These are phyloP conservation scores for Fusarium praegraminearum DNA, from an alignment of 2,329 filamentous ascomycete species.

Conservation along the genomic window DNA sequence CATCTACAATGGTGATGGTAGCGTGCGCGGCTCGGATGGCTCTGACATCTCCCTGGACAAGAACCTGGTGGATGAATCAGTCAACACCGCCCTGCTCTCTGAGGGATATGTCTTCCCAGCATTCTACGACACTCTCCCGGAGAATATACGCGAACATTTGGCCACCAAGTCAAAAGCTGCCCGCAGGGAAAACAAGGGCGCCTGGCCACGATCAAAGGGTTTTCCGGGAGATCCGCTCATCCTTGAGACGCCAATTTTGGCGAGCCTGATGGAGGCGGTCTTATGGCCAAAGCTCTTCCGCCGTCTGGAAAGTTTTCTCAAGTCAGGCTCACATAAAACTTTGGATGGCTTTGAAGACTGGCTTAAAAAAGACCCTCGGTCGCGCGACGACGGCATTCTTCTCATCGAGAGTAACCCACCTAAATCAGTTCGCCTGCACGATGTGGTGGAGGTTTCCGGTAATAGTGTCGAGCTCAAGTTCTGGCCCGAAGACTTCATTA, in stretches of 20 bases:
- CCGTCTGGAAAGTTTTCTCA: not conserved
- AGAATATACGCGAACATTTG: not conserved
- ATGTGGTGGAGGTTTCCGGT: not conserved
- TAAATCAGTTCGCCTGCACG: not conserved
- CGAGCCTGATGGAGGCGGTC: not conserved
- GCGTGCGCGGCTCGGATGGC: not conserved
- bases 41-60: not conserved
- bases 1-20: not conserved
- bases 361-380: not conserved
- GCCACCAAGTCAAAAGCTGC: not conserved
- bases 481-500: not conserved
- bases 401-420: not conserved
- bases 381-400: not conserved
- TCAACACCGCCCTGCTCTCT: not conserved
- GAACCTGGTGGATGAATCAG: not conserved
- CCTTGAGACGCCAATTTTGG: not conserved
- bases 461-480: not conserved
- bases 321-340: not conserved
- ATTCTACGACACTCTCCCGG: not conserved
- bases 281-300: not conserved
- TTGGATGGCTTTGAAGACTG: not conserved
- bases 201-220: not conserved
- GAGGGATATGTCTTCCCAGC: not conserved
- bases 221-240: not conserved
- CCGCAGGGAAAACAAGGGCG: not conserved